Percentiles rank a stretch among this genome's conserved stretches.
phyloP scores from a whole-genome alignment of 305 asterid genomes.

The Solanum aculeatissimum region DNA sequence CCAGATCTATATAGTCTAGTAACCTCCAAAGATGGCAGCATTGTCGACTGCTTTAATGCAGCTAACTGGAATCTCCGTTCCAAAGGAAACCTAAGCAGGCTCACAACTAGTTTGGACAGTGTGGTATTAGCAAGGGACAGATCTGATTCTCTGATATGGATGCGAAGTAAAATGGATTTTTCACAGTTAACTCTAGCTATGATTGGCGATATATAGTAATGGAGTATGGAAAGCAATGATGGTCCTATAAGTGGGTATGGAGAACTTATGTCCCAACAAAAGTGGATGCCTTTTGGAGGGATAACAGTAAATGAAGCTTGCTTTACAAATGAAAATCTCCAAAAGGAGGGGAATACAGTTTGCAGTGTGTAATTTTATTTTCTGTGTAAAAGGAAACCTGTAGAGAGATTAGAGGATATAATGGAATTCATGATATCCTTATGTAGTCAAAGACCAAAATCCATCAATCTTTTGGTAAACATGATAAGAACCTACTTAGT shows the following conservation, averaged over 20 bases:
- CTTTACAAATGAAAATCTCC: background rate
- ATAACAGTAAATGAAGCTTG: background rate
- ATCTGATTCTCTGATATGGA: background rate
- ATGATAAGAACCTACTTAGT: background rate
- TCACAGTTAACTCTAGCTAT: background rate
- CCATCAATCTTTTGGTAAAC: background rate
- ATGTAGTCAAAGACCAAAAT: background rate
- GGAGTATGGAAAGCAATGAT: background rate
- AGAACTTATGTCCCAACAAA: background rate
- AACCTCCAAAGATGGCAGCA: background rate
- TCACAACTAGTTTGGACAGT: background rate
- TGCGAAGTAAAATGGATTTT: background rate
- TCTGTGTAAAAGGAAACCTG: background rate
- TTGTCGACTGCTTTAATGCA: background rate
- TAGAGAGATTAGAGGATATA: background rate
- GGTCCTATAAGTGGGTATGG: background rate
- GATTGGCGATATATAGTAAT: background rate
- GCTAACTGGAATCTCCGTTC: background rate
- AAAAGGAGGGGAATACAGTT: background rate
- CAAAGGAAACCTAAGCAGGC: background rate
- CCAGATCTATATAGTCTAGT: background rate
- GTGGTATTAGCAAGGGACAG: background rate
- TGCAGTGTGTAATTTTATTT: background rate
- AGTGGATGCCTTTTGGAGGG: background rate
- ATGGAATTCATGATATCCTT: background rate